Evolutionary conservation across 1,284 basidiomycete genomes (phyloP).

Genomic region (Anthracocystis setariae): DNA sequence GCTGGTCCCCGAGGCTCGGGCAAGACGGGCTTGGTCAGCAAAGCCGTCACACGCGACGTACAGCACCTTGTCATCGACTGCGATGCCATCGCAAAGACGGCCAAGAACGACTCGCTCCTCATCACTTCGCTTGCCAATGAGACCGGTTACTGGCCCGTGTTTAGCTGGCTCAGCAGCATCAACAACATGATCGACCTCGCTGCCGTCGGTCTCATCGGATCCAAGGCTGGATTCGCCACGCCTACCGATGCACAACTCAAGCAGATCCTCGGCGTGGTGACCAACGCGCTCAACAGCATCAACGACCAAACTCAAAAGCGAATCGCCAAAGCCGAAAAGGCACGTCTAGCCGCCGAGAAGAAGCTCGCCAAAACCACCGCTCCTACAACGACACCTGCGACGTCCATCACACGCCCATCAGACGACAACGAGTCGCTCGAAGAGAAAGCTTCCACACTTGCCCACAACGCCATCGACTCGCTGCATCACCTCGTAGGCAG

Average conservation of each 20-base stretch:
- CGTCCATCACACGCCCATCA: not conserved
- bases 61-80: slow-evolving; percentile 78
- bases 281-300: slow-evolving; percentile 77
- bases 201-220: slow-evolving; percentile 89
- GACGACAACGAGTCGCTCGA: slow-evolving; percentile 25
- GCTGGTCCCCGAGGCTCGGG: slow-evolving; percentile 93
- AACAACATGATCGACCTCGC: slow-evolving; percentile 91
- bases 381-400: slow-evolving; percentile 9
- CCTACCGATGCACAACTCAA: slow-evolving; percentile 87
- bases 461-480: slow-evolving; percentile 24
- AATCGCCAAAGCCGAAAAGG: slow-evolving; percentile 47
- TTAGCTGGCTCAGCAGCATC: slow-evolving; percentile 86
- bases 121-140: slow-evolving; percentile 79
- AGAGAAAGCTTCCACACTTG: slow-evolving; percentile 30
- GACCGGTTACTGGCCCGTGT: slow-evolving; percentile 75
- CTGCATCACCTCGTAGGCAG: slow-evolving; percentile 21
- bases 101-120: slow-evolving; percentile 75
- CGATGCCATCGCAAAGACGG: slow-evolving; percentile 77
- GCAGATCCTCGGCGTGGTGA: slow-evolving; percentile 82
- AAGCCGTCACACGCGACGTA: slow-evolving; percentile 68
- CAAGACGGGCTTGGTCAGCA: slow-evolving; percentile 78
- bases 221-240: slow-evolving; percentile 89
- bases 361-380: slow-evolving; percentile 16
- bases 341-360: slow-evolving; percentile 39
- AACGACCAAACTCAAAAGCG: slow-evolving; percentile 67